Base-by-base conservation (phyloP, 441 rosid genomes). In the Heliophila coronopifolia region DNA sequence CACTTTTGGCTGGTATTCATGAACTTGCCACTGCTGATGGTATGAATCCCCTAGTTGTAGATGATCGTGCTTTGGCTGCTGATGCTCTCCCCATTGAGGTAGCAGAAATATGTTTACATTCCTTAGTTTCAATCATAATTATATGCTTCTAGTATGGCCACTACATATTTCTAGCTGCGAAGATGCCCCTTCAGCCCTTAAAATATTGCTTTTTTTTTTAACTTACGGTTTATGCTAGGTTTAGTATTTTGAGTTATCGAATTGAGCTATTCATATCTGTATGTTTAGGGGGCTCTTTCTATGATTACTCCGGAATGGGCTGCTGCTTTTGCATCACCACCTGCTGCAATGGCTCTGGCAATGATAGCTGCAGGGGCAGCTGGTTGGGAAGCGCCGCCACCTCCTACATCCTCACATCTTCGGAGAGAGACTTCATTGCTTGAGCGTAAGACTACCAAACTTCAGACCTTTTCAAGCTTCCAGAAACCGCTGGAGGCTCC, bases 341-440 rank as follows among this genome's bases (percentile, higher is more conserved):
- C 99, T 50, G 95, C 99, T 70, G 95, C 99, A 49, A 84, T 93
- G 99, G 97, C 99, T 27, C 72, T 93, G 75, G 97, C 99, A 38
- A 93, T 93, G 97, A 93, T 93, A 75, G 96, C 99, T 69, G 99
- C 99, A 33, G 99, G 99, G 47, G 97, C 99, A 72, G 80, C 96
- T 32, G 99, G 99, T 52, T 79, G 78, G 50, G 99, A 93, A 50
- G 60, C 79, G 51, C 79, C 86, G 0, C 78, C 87, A 71, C 91
- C 96, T 34, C 54, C 79, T 50, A 34, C 86, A 45, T 48, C 63
- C 45, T 16, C 83, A 59, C 89, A 72, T 26, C 86, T 86, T 54
- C 86, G 67, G 74, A 87, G 93, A 30, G 97, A 89, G 69, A 68
- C 83, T 35, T 83, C 95, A 50, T 46, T 84, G 75, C 90, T 84